Conservation (phyloP, 73 alveolate genomes). For the Symbiodinium pilosum region DNA sequence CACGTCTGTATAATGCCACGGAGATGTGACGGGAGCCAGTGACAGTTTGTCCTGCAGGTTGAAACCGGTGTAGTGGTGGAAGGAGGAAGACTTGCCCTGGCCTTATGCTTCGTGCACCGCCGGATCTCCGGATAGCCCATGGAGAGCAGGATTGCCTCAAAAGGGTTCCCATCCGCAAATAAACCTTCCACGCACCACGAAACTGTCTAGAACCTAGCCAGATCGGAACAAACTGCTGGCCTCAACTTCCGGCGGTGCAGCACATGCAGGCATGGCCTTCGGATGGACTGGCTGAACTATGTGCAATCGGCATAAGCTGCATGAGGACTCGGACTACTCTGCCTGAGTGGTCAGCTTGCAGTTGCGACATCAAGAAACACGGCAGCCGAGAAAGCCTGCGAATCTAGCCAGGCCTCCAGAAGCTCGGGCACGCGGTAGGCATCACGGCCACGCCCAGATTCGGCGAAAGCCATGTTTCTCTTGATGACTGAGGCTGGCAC, state of each 20-base stretch:
- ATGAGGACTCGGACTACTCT: too few relatives aligned
- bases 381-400: neutral
- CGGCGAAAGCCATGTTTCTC: neutral
- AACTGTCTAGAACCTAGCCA: too few relatives aligned
- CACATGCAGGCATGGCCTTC: slow-evolving; percentile 63
- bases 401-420: too few relatives aligned
- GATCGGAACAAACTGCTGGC: neutral
- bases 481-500: too few relatives aligned
- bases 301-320: too few relatives aligned
- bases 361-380: neutral
- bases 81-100: too few relatives aligned
- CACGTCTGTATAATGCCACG: too few relatives aligned
- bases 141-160: slow-evolving; percentile 40
- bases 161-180: too few relatives aligned
- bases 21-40: too few relatives aligned
- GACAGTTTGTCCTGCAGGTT: neutral
- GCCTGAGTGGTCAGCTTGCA: too few relatives aligned
- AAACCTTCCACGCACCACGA: too few relatives aligned
- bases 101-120: slow-evolving; percentile 47
- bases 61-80: too few relatives aligned
- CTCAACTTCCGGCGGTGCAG: slow-evolving; percentile 73
- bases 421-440: slow-evolving; percentile 44
- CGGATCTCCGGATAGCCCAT: slow-evolving; percentile 56
- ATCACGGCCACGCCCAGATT: slow-evolving; percentile 10
- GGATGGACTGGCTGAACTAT: neutral